Base-by-base conservation (phyloP, 352 stramenopile species). In the Globisporangium okanoganense region DNA sequence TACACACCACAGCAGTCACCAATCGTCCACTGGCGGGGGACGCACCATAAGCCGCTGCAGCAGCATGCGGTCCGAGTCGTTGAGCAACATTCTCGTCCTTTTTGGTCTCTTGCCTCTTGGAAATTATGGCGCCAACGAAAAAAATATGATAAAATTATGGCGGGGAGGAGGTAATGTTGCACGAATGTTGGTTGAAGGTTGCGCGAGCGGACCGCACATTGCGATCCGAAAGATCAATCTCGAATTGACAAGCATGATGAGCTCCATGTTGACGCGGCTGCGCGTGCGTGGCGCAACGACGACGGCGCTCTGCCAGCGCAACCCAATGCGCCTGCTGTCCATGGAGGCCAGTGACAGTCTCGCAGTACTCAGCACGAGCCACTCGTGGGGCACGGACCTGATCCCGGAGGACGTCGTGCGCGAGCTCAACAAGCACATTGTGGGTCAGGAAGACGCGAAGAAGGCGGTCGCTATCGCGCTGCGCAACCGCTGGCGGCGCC, bases 381-480 rank as follows among this genome's bases (percentile, higher is more conserved):
- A 62, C 53, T 75, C 58, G 50, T 65, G 58, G 47, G 64, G 58
- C 56, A 64, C 45, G 14, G 78, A 92, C 55, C 69, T 92, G 9
- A 96, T 94, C 66, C 93, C 92, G 8, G 78, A 91, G 31, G 86
- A 98, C 56, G 91, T 99, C 47, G 96, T 99, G 48, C 67, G 70
- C 7, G 80, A 94, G 69, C 84, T 99, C 35, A 82, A 99, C 79
- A 97, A 97, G 73, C 87, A 98, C 71, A 98, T 99, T 59, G 87
- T 99, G 5, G 96, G 97, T 0, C 97, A 99, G 70, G 61, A 90
- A 29, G 95, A 98, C 52, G 97, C 97, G 45, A 99, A 99, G 78
- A 88, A 95, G 60, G 97, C 97, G 14, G 96, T 99, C 3, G 97
- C 97, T 12, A 99, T 99, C 65, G 97, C 97, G 47, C 81, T 99